Percentiles rank a stretch among this genome's conserved stretches.
phyloP scores from a whole-genome alignment of 257 asterid species.

The Rhazya stricta region DNA sequence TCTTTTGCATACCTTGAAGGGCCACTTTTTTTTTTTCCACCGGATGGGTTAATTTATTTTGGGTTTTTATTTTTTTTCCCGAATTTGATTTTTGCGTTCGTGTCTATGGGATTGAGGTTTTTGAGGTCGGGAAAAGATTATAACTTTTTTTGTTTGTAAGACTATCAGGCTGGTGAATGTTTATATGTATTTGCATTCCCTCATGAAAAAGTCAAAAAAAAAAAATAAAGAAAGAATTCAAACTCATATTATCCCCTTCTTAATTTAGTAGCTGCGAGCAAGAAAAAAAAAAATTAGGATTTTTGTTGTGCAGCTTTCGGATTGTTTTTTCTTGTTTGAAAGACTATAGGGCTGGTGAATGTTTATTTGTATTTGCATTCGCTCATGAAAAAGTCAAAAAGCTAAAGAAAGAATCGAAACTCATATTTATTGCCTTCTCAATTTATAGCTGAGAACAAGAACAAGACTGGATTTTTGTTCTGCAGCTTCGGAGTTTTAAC shows the following conservation, averaged over 20 bases:
- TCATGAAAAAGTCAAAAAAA: neutral
- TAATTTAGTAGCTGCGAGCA: neutral
- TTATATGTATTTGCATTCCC: neutral
- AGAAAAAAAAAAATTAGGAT: neutral
- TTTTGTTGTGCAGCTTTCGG: neutral
- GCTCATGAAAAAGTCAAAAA: neutral
- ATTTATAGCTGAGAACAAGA: neutral
- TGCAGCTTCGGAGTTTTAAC: neutral
- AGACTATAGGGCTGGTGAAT: neutral
- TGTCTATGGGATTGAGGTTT: neutral
- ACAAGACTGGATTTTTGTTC: neutral
- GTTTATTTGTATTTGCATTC: neutral
- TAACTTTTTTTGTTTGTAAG: neutral
- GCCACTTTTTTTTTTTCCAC: no score
- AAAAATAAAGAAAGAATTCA: neutral
- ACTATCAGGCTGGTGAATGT: neutral
- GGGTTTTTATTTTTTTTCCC: neutral
- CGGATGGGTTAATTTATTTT: neutral
- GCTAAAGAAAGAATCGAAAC: neutral
- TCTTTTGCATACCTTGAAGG: neutral
- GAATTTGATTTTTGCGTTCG: neutral
- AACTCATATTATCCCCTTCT: neutral
- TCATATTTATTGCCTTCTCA: neutral
- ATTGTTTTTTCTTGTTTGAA: neutral
- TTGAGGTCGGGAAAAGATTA: conserved; percentile 5